These are phyloP conservation scores for Annulohypoxylon nitens DNA, from an alignment of 495 filamentous ascomycete species.

Conservation along the genomic window DNA sequence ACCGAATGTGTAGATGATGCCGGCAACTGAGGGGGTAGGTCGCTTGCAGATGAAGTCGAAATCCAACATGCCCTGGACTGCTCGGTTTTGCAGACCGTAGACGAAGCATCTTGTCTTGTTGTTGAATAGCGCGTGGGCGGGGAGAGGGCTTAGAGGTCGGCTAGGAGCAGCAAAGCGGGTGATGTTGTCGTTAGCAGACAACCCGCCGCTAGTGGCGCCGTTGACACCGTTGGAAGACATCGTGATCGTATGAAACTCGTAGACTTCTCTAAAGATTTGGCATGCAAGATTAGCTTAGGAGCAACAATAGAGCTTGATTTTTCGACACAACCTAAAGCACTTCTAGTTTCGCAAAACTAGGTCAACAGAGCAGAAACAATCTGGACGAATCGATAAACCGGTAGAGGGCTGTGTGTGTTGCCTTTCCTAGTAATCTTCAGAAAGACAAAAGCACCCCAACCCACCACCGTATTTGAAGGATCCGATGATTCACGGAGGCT, in stretches of 20 bases:
- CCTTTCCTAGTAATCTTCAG: slow-evolving; percentile 9
- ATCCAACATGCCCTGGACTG: slow-evolving; percentile 99
- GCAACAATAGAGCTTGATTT: slow-evolving; percentile 1
- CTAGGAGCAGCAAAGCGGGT: slow-evolving; percentile 94
- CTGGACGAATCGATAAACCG: slow-evolving; percentile 1
- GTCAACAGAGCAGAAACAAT: slow-evolving; percentile 6
- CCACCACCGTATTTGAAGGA: slow-evolving; percentile 25
- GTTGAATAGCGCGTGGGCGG: slow-evolving; percentile 91
- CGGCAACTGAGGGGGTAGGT: slow-evolving; percentile 92
- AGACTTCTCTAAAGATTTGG: slow-evolving; percentile 22
- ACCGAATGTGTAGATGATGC: slow-evolving; percentile 99
- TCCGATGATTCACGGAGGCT: slow-evolving; percentile 27
- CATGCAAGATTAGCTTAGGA: slow-evolving; percentile 21
- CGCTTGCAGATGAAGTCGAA: slow-evolving; percentile 99
- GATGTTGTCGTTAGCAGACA: slow-evolving; percentile 97
- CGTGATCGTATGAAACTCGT: slow-evolving; percentile 39
- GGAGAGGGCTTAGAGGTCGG: slow-evolving; percentile 87
- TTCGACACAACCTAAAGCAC: slow-evolving; percentile 5
- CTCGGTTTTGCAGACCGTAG: slow-evolving; percentile 97
- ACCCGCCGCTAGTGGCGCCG: slow-evolving; percentile 55
- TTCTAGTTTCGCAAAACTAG: background rate
- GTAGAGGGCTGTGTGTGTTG: slow-evolving; percentile 13
- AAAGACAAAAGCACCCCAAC: slow-evolving; percentile 12
- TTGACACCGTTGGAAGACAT: slow-evolving; percentile 65
- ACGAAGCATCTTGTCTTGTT: slow-evolving; percentile 99